A percentile compares a stretch with the other conserved stretches of the same genome.
These are phyloP conservation scores for Colletotrichum musae DNA, from an alignment of 2,329 filamentous ascomycete genomes.

Conservation along the genomic window DNA sequence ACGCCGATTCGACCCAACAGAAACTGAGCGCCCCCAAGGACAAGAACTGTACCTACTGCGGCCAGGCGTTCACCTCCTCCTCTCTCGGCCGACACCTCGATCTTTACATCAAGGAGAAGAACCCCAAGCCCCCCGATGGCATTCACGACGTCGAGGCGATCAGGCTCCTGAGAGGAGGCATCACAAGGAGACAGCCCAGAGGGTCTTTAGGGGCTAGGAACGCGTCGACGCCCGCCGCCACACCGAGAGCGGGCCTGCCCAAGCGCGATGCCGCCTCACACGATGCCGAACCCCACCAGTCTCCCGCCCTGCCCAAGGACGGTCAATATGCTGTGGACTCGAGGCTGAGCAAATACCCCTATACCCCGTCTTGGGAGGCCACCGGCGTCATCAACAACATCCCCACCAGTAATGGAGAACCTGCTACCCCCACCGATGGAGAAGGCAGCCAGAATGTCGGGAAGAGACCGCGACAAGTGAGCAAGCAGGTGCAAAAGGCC, in stretches of 20 bases:
- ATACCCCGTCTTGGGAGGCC: conserved; percentile 78
- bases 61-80: conserved; percentile 92
- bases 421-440: conserved; percentile 43
- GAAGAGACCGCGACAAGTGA: conserved; percentile 60
- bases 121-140: conserved; percentile 88
- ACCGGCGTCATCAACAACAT: conserved; percentile 86
- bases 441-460: conserved; percentile 50
- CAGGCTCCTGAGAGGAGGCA: conserved; percentile 83
- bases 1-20: conserved; percentile 56
- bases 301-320: conserved; percentile 58
- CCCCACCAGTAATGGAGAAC: conserved; percentile 56
- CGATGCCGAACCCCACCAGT: conserved; percentile 54
- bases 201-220: conserved; percentile 73
- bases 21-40: conserved; percentile 77
- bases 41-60: conserved; percentile 89
- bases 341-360: conserved; percentile 68
- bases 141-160: conserved; percentile 94
- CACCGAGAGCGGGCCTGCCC: conserved; percentile 59
- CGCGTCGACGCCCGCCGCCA: conserved; percentile 71
- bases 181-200: conserved; percentile 88
- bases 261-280: conserved; percentile 43
- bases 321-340: conserved; percentile 60
- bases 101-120: conserved; percentile 93
- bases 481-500: conserved; percentile 70
- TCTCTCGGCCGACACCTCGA: conserved; percentile 94